Conservation (phyloP, 192 early-diverging fungal genomes). For the Pilobolus umbonatus region DNA sequence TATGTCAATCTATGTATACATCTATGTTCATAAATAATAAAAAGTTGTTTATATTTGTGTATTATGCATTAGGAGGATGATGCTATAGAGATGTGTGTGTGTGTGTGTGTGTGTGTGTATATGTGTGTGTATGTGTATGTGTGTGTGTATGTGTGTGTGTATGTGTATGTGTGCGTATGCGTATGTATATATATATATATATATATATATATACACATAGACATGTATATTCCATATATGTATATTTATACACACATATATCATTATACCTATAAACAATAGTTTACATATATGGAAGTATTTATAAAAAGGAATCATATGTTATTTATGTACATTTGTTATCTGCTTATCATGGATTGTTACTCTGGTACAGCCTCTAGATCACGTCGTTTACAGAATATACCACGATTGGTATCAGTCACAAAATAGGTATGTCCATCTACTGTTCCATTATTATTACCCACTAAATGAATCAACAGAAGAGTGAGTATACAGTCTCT, state of each 20-base stretch:
- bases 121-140: no score
- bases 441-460: slow-evolving; percentile 26
- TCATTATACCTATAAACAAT: not conserved
- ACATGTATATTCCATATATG: no score
- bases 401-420: slow-evolving; percentile 30
- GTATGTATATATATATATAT: slow-evolving; percentile 5
- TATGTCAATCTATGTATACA: no score
- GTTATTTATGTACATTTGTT: not conserved
- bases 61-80: no score
- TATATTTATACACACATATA: no score
- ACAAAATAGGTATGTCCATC: slow-evolving; percentile 29
- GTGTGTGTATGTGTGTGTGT: no score
- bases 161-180: not conserved
- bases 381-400: slow-evolving; percentile 25
- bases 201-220: no score
- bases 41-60: no score
- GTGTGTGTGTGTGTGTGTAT: no score
- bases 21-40: no score
- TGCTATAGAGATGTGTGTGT: no score
- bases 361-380: slow-evolving; percentile 3
- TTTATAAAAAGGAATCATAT: not conserved
- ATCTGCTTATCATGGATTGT: not conserved
- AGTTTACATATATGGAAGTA: not conserved
- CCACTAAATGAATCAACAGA: slow-evolving; percentile 16
- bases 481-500: not conserved